Evolutionary conservation across 441 rosid species (phyloP), one percentile per base, ranked within the genome.

Genomic region (Populus trichocarpa): DNA sequence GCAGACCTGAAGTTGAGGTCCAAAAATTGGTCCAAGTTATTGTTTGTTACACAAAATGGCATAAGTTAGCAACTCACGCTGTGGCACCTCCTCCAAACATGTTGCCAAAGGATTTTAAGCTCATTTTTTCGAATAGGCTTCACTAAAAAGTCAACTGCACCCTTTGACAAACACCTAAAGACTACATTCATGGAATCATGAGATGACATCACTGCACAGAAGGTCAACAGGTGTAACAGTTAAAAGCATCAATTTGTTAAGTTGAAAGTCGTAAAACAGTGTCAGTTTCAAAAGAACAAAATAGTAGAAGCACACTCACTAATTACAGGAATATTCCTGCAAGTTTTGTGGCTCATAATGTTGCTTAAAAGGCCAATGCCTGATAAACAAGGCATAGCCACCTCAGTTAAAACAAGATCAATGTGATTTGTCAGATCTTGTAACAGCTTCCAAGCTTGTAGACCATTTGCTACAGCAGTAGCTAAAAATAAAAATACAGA

Each of bases 31-130:
- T 75, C 72, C 73, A 73, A 25, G 67, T 73, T 71, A 76, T 61
- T 70, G 53, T 75, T 77, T 78, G 70, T 42, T 74, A 30, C 42
- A 71, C 22, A 78, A 80, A 71, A 35, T n/a, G 77, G 59, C 74
- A 71, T 78, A 79, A 70, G 75, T 70, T 72, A 77, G 75, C 70
- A 81, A 88, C 89, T 86, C 84, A 88, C 90, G 28, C 84, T 86
- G 81, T 88, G 86, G 79, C 86, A 86, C 82, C 79, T 86, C 81
- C 92, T 83, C 92, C 92, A 89, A 67, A 87, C 88, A 80, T 89
- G 92, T 84, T 87, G 92, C 92, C 92, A 89, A 57, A 89, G 83
- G 66, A 83, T 89, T 78, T 84, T 85, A 74, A 89, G 92, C 79
- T 89, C 92, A 82, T 89, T 89, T 84, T 86, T 89, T 78, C 92